phyloP scores from a whole-genome alignment of 1,139 yeast genomes.

The Schizosaccharomyces versatilis region DNA sequence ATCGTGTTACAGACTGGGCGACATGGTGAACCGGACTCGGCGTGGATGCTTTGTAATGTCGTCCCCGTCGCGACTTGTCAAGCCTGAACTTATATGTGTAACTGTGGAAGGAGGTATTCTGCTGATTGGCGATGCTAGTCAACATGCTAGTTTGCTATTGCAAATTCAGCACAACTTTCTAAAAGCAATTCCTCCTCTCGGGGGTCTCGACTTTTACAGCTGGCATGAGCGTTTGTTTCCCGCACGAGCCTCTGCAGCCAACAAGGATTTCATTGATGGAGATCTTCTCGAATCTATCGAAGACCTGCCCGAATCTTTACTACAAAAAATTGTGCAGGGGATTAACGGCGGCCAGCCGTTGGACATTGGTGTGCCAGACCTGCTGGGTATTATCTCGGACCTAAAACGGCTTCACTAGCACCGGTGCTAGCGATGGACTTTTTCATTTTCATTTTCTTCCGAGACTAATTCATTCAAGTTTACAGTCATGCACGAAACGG shows the following conservation, averaged over 20 bases:
- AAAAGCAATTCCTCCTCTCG: constrained; percentile 9
- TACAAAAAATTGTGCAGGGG: constrained; percentile 10
- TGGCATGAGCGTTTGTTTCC: constrained; percentile 11
- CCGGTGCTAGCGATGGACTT: too few relatives aligned
- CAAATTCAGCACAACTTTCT: constrained; percentile 12
- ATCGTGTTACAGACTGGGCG: constrained; percentile 12
- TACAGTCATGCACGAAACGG: too few relatives aligned
- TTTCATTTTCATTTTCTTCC: too few relatives aligned
- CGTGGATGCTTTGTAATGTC: constrained; percentile 5
- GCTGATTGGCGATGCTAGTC: constrained; percentile 11
- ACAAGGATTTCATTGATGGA: constrained; percentile 14
- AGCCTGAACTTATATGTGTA: constrained; percentile 10
- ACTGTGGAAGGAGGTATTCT: constrained; percentile 14
- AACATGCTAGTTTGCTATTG: constrained; percentile 10
- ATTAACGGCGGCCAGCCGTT: constrained; percentile 4
- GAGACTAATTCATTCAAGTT: too few relatives aligned
- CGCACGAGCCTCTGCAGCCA: constrained; percentile 7
- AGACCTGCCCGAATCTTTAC: constrained; percentile 10
- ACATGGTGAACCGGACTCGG: constrained; percentile 12
- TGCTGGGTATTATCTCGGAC: constrained; percentile 12
- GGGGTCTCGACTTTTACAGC: constrained; percentile 10
- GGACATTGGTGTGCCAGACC: constrained; percentile 8
- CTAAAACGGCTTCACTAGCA: constrained; percentile 8
- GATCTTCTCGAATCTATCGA: constrained; percentile 13
- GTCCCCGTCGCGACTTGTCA: constrained; percentile 2